Base-by-base conservation (phyloP, 2,329 filamentous ascomycete species). In the Colletotrichum plurivorum region DNA sequence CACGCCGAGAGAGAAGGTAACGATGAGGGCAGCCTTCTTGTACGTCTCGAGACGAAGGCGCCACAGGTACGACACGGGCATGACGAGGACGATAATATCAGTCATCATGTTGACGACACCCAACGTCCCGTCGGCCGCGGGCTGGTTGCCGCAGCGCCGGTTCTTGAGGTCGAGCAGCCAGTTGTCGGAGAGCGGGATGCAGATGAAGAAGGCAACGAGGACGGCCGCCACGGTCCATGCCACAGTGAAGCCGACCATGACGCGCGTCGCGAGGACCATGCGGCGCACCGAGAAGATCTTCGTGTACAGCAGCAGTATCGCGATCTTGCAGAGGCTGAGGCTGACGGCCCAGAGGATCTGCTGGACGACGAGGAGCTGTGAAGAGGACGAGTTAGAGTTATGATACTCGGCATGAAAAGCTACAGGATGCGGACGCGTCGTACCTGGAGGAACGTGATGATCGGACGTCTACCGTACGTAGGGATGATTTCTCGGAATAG, bases 161-260 rank as follows among this genome's bases (percentile, higher is more conserved):
- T 74, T 18, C 43, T 46, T 49, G 1, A 71, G 25, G 36, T 69
- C 67, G 22, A 69, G 62, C 76, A 20, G 73, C 79, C 80, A 82
- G 54, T 76, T 78, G 56, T 76, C 77, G 9, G 76, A 73, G 36
- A 82, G 73, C 2, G 80, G 81, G n/a, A 64, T 74, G 70, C 80
- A 83, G 56, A 81, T 78, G 45, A 81, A 73, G 66, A 77, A 75
- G 15, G 76, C 74, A 16, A 73, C 72, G 22, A 80, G 55, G 49
- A 80, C 74, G 13, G 75, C 74, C n/a, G 73, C 71, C 5, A 73
- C 31, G 8, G 72, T 74, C 75, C 78, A 77, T 13, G 73, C 51
- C 1, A 73, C 54, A 16, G 77, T 75, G 53, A 78, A 67, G 18
- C 64, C 73, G n/a, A 73, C 75, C 15, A 73, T 73, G 39, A 72